Conservation (phyloP, 148 eudicot species). For the Salicornia ramosissima region DNA sequence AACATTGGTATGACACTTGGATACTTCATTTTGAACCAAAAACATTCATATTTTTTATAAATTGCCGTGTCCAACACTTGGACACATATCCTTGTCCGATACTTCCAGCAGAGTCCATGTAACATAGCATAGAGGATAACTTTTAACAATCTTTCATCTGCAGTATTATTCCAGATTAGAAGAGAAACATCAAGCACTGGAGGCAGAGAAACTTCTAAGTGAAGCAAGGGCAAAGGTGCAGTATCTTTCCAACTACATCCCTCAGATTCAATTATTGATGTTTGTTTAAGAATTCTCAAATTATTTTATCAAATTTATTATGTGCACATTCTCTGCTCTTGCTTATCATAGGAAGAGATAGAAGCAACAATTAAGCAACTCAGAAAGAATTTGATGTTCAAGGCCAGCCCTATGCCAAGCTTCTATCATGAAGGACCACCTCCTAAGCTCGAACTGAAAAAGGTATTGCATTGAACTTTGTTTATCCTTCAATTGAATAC, state of each 20-base stretch:
- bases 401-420: constrained; percentile 73
- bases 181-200: constrained; percentile 86
- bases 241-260: constrained; percentile 13
- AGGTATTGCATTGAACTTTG: constrained; percentile 37
- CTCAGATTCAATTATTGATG: neutral
- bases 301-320: neutral
- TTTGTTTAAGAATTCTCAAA: neutral
- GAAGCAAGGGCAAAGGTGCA: constrained; percentile 81
- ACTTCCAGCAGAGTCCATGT: no score
- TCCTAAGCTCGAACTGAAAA: constrained; percentile 70
- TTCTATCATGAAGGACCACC: constrained; percentile 89
- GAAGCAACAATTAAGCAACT: constrained; percentile 68
- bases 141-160: constrained; percentile 4
- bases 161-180: constrained; percentile 71
- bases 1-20: no score
- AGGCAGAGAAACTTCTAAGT: constrained; percentile 68
- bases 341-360: constrained; percentile 56
- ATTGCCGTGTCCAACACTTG: no score
- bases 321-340: constrained; percentile 17
- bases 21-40: no score
- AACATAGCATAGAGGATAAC: neutral
- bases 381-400: constrained; percentile 58
- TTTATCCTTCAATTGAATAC: neutral
- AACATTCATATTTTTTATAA: no score
- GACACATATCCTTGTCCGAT: no score